These are phyloP conservation scores for Volvariella surrecta DNA, from an alignment of 1,284 basidiomycete species.

Conservation along the genomic window DNA sequence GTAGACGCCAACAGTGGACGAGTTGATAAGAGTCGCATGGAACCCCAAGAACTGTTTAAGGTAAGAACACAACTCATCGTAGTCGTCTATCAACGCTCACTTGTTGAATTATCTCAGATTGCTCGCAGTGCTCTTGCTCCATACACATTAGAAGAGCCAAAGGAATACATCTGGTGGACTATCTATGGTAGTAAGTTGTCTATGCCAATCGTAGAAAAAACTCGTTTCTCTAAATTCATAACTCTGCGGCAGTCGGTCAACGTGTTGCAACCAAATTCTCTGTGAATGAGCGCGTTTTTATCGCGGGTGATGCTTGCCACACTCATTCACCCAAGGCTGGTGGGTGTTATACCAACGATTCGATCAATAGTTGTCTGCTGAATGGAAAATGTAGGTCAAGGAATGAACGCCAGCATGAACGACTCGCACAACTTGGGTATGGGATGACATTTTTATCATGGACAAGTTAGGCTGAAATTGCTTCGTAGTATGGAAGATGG, in stretches of 20 bases:
- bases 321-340: slow-evolving; percentile 80
- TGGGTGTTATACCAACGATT: slow-evolving; percentile 11
- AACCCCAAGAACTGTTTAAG: slow-evolving; percentile 53
- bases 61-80: slow-evolving; percentile 21
- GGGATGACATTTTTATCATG: slow-evolving; percentile 5
- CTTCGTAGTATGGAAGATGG: slow-evolving; percentile 63
- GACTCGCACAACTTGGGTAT: slow-evolving; percentile 72
- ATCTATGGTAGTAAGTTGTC: slow-evolving; percentile 54
- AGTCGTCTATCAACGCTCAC: background rate
- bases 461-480: background rate
- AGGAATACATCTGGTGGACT: slow-evolving; percentile 74
- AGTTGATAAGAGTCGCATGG: slow-evolving; percentile 53
- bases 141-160: slow-evolving; percentile 50
- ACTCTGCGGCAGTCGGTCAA: slow-evolving; percentile 46
- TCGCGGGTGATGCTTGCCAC: slow-evolving; percentile 77
- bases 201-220: background rate
- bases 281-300: slow-evolving; percentile 65
- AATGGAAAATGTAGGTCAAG: slow-evolving; percentile 49
- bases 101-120: slow-evolving; percentile 25
- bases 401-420: slow-evolving; percentile 80
- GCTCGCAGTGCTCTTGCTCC: slow-evolving; percentile 63
- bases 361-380: no score
- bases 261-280: slow-evolving; percentile 67
- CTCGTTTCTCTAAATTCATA: no score
- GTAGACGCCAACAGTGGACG: slow-evolving; percentile 42